These are phyloP conservation scores for Ochromonas danica DNA, from an alignment of 108 stramenopile genomes.

Conservation along the genomic window DNA sequence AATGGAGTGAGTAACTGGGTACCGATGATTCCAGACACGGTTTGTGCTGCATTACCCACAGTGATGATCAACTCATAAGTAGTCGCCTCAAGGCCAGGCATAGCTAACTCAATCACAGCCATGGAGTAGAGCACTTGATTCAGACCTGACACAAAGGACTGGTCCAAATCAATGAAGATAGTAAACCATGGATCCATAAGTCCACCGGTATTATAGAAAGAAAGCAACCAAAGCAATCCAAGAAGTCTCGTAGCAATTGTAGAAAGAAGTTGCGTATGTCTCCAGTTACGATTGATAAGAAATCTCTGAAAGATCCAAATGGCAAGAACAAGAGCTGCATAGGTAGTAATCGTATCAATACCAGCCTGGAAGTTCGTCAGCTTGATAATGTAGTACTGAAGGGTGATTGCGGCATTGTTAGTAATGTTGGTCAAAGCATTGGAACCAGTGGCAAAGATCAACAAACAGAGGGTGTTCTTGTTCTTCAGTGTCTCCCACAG, in stretches of 20 bases:
- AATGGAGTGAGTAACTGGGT: slow-evolving; percentile 2
- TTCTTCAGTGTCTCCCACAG: neutral
- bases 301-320: slow-evolving; percentile 22
- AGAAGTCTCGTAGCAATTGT: neutral
- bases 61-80: slow-evolving; percentile 24
- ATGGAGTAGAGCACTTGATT: slow-evolving; percentile 11
- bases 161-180: slow-evolving; percentile 27
- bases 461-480: neutral
- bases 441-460: neutral
- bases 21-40: neutral
- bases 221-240: neutral
- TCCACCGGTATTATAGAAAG: slow-evolving; percentile 10
- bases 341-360: slow-evolving; percentile 25
- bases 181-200: slow-evolving; percentile 8
- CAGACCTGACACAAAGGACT: slow-evolving; percentile 21
- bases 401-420: neutral
- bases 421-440: neutral
- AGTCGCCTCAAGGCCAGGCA: neutral
- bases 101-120: slow-evolving; percentile 19
- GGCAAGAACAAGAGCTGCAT: neutral
- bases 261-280: neutral
- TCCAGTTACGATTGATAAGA: slow-evolving; percentile 12
- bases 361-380: slow-evolving; percentile 25
- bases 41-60: neutral
- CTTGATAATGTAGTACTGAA: slow-evolving; percentile 22